Percentiles rank a stretch among this genome's conserved stretches.
Conservation (phyloP, 768 basidiomycete species). For the Tulasnella sp. region DNA sequence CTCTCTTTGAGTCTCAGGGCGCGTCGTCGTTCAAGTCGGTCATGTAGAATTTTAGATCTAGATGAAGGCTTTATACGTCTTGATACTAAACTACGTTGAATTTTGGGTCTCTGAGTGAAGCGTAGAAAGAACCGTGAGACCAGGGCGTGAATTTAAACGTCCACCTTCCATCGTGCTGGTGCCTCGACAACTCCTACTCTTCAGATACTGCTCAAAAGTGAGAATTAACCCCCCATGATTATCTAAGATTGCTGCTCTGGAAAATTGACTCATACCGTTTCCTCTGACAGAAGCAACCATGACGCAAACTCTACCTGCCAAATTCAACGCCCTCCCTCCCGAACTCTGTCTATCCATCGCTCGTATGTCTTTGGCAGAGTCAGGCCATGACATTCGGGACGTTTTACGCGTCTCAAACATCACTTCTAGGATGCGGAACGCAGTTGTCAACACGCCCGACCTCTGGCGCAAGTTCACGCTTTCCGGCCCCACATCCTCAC, state of each 20-base stretch:
- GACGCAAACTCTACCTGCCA: neutral
- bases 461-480: neutral
- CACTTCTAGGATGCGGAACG: neutral
- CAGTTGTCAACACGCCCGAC: neutral
- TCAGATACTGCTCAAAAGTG: neutral
- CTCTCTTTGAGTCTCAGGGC: slow-evolving; percentile 49
- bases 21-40: neutral
- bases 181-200: neutral
- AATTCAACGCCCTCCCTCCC: neutral
- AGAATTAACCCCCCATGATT: neutral
- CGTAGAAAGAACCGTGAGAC: neutral
- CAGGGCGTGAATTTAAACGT: neutral
- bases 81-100: too few species aligned
- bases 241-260: too few species aligned
- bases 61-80: neutral
- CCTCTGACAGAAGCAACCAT: neutral
- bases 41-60: neutral
- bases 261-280: too few species aligned
- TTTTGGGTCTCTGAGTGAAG: neutral
- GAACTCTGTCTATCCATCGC: neutral
- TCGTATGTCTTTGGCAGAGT: neutral
- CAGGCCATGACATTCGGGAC: neutral
- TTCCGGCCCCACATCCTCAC: neutral
- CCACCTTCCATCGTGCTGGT: neutral
- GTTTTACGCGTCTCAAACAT: neutral